Base-by-base conservation (phyloP, 495 filamentous ascomycete species). In the Talaromyces nanjingensis region DNA sequence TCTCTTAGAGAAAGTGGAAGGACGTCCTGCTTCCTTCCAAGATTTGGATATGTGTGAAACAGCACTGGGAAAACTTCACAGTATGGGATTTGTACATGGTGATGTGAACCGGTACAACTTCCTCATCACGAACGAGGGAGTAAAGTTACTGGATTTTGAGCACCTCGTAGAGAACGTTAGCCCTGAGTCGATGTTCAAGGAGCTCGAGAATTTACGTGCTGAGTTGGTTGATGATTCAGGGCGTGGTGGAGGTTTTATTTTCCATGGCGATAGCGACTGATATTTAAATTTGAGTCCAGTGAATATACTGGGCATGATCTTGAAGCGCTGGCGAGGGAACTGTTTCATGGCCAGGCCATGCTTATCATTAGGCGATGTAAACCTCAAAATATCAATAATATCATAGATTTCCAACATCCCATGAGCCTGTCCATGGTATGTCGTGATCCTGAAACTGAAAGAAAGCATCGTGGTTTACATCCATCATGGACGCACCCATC, bases 401-500 rank as follows among this genome's bases (percentile, higher is more conserved):
- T 55, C 52, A 55, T 14, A 55, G 25, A 56, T 73, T 73, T 31
- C 71, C 71, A 20, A 73, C 63, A 22, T 73, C 69, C 71, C 69
- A 73, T 22, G 69, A 39, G 1, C 71, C 71, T 5, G 62, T n/a
- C 61, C 71, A 71, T 8, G 69, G 71, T 56, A 66, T 65, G 22
- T 70, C 64, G 12, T 70, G 69, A 54, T 73, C 69, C 22, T 71
- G 71, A 25, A 73, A 71, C 39, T 71, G 71, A 27, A 70, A 71
- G 34, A 73, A 73, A n/a, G 69, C 66, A 56, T 73, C 71, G 57
- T 68, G 67, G 4, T 62, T 68, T 27, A 69, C 56, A 37, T 73
- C 67, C 67, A 73, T 73, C 14, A 71, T 68, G 14, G 69, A 80
- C 67, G 74, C 70, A 74, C 83, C 54, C 60, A 29, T 49, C 60